Conservation (phyloP, 2,329 filamentous ascomycete species). For the Fusarium tupiense region DNA sequence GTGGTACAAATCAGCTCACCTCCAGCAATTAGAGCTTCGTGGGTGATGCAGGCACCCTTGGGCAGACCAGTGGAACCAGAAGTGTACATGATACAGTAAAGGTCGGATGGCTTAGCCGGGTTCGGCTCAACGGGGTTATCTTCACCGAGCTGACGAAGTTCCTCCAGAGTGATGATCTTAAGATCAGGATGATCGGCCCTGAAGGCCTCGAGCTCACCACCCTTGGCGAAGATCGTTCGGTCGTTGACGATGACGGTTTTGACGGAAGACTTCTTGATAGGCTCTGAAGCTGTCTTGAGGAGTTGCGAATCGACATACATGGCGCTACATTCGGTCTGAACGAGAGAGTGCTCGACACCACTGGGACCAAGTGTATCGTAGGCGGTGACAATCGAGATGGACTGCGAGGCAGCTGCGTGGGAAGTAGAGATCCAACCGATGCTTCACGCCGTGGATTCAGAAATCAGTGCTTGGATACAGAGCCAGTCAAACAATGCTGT, state of each 20-base stretch:
- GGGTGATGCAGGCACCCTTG: slow-evolving; percentile 87
- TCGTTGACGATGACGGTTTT: slow-evolving; percentile 72
- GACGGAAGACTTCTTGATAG: slow-evolving; percentile 67
- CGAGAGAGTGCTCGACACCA: slow-evolving; percentile 85
- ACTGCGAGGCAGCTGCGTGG: slow-evolving; percentile 82
- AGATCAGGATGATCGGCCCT: slow-evolving; percentile 65
- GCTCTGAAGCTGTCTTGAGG: slow-evolving; percentile 65
- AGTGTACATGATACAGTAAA: slow-evolving; percentile 88
- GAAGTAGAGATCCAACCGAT: slow-evolving; percentile 86
- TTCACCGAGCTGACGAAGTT: slow-evolving; percentile 67
- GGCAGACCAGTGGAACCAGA: slow-evolving; percentile 90
- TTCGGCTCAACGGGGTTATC: slow-evolving; percentile 76
- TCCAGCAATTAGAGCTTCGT: slow-evolving; percentile 82
- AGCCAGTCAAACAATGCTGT: neutral
- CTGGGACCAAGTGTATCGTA: slow-evolving; percentile 91
- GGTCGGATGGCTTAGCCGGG: slow-evolving; percentile 77
- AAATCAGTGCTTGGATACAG: neutral
- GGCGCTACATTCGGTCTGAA: slow-evolving; percentile 80
- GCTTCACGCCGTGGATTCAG: slow-evolving; percentile 53
- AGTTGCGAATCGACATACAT: slow-evolving; percentile 91
- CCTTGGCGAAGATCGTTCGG: slow-evolving; percentile 60
- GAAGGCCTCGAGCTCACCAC: slow-evolving; percentile 64
- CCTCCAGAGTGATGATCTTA: slow-evolving; percentile 63
- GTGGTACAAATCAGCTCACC: slow-evolving; percentile 52
- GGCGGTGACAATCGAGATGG: slow-evolving; percentile 90